These are phyloP conservation scores for Casuarina cunninghamiana DNA, from an alignment of 306 rosid species.

Conservation along the genomic window DNA sequence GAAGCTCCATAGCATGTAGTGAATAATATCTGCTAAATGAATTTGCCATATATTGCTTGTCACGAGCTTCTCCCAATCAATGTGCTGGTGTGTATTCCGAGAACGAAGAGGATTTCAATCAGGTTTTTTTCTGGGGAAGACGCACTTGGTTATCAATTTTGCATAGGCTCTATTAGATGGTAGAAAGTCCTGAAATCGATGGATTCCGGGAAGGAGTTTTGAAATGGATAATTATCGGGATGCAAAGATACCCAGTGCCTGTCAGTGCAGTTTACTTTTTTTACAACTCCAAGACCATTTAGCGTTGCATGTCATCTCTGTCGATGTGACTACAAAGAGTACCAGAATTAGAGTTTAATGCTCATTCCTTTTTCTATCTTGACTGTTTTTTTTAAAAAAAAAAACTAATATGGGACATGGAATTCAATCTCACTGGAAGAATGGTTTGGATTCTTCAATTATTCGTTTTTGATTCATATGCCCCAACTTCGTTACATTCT, in stretches of 20 bases:
- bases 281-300: not conserved
- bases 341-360: not conserved
- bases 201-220: not conserved
- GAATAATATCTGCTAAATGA: not conserved
- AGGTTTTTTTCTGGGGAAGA: not conserved
- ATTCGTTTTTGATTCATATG: not conserved
- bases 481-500: slow-evolving; percentile 9
- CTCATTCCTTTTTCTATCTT: not conserved
- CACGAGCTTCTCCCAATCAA: not conserved
- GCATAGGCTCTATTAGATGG: not conserved
- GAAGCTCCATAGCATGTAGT: not conserved
- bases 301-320: too few species aligned
- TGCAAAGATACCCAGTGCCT: not conserved
- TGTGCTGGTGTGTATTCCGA: not conserved
- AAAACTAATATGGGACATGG: not conserved
- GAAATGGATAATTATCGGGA: not conserved
- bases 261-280: not conserved
- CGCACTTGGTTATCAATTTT: not conserved
- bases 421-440: slow-evolving; percentile 4
- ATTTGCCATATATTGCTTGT: not conserved
- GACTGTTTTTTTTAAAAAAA: not conserved
- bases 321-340: not conserved
- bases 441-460: slow-evolving; percentile 1
- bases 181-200: not conserved
- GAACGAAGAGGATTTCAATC: not conserved